Base-by-base conservation (phyloP, 176 grass and related monocot genomes). In the Avena eriantha region DNA sequence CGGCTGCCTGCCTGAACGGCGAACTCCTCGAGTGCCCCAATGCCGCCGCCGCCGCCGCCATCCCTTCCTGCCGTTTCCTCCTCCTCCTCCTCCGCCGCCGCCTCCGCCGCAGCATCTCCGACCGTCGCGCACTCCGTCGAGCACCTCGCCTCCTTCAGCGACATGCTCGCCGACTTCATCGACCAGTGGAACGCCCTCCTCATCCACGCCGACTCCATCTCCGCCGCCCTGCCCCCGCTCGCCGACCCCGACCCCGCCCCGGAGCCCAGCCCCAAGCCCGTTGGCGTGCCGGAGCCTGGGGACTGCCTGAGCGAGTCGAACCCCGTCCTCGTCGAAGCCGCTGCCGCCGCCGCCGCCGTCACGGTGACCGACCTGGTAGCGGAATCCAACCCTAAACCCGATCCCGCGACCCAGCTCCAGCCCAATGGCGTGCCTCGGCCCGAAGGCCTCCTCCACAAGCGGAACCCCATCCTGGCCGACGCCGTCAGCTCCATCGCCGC, bases 131-230 rank as follows among this genome's bases (percentile, higher is more conserved):
- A 21, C 31, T 56, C 89, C 14, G 14, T 94, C 22, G 26, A 59
- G 77, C 35, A 19, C 39, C 54, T 95, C 74, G 50, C 53, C 35
- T 39, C 55, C 46, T 89, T 84, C 83, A 51, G 53, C 58, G 87
- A 74, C n/a, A 33, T 43, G 15, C 79, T 95, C 43, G 73, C 69
- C 12, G 85, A 88, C 31, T 92, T 95, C 88, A 66, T 88, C 63
- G 67, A 26, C 39, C 88, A 86, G 76, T 95, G 90, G 93, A 54
- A 88, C 61, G 72, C 72, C 53, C 33, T 92, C 68, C 49, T 85
- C 55, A 43, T 69, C 53, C 17, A 82, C 61, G 79, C 85, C 74
- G 45, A 81, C 79, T 71, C 73, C 78, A 90, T 95, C 90, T 50
- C 69, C 82, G 77, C 87, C 21, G 85, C 85, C 54, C 57, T 89